Evolutionary conservation across 345 rosid species (phyloP).

Genomic region (Toxicodendron radicans): DNA sequence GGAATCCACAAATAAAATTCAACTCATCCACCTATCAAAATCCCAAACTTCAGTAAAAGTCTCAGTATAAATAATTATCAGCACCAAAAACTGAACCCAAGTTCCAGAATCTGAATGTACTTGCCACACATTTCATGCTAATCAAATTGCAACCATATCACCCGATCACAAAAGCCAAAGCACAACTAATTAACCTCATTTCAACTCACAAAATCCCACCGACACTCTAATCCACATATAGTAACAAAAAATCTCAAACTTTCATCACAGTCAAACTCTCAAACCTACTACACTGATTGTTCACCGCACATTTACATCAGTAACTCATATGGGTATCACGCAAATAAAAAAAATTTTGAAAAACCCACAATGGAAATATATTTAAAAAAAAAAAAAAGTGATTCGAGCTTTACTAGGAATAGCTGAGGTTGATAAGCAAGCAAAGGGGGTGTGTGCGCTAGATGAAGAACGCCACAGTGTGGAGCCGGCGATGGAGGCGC

Average conservation of each 20-base stretch:
- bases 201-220: neutral
- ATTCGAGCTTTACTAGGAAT: slow-evolving; percentile 32
- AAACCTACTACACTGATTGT: neutral
- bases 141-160: neutral
- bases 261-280: neutral
- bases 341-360: neutral
- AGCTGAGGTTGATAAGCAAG: slow-evolving; percentile 42
- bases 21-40: neutral
- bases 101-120: neutral
- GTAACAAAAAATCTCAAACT: neutral
- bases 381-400: neutral
- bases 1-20: neutral
- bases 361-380: neutral
- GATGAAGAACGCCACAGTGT: slow-evolving; percentile 34
- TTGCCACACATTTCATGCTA: neutral
- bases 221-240: neutral
- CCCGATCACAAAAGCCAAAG: neutral
- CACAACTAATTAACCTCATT: neutral
- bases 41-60: neutral
- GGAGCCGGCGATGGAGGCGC: slow-evolving; percentile 37
- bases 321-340: neutral
- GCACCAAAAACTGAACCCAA: neutral
- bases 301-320: neutral
- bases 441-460: slow-evolving; percentile 36
- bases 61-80: neutral